Conservation (phyloP, 2,329 filamentous ascomycete species). For the Lasiodiplodia hormozganensis region DNA sequence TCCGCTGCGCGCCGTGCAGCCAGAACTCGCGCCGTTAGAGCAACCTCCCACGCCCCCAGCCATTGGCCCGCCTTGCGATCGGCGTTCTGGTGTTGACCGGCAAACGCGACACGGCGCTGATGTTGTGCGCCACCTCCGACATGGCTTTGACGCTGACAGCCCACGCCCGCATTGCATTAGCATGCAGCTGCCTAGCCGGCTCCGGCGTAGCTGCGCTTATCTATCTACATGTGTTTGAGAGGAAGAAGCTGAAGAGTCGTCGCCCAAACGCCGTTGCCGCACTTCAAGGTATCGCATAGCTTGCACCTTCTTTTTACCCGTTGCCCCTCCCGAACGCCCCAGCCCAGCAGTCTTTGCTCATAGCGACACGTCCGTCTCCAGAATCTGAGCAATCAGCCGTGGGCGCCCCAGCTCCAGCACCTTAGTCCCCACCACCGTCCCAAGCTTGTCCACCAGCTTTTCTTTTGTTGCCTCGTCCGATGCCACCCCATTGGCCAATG, state of each 20-base stretch:
- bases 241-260: background rate
- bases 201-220: background rate
- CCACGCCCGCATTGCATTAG: constrained; percentile 12
- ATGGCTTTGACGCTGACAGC: background rate
- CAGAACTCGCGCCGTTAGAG: background rate
- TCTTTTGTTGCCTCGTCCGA: constrained; percentile 50
- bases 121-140: constrained; percentile 12
- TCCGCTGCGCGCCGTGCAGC: constrained; percentile 21
- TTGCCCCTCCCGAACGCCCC: constrained; percentile 20
- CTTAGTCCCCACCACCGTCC: constrained; percentile 51
- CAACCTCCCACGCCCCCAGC: background rate
- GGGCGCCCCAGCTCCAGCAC: constrained; percentile 49
- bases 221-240: background rate
- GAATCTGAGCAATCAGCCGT: constrained; percentile 45
- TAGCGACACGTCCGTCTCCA: constrained; percentile 38
- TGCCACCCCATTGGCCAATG: constrained; percentile 48
- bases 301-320: constrained; percentile 13
- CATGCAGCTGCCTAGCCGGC: constrained; percentile 4
- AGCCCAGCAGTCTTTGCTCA: constrained; percentile 8
- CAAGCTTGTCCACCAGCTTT: constrained; percentile 51
- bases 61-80: background rate
- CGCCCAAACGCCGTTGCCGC: constrained; percentile 14
- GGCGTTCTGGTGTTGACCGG: constrained; percentile 12
- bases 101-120: background rate
- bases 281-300: background rate